Evolutionary conservation across 192 early-diverging fungal genomes (phyloP).

Genomic region (Coemansia sp.): DNA sequence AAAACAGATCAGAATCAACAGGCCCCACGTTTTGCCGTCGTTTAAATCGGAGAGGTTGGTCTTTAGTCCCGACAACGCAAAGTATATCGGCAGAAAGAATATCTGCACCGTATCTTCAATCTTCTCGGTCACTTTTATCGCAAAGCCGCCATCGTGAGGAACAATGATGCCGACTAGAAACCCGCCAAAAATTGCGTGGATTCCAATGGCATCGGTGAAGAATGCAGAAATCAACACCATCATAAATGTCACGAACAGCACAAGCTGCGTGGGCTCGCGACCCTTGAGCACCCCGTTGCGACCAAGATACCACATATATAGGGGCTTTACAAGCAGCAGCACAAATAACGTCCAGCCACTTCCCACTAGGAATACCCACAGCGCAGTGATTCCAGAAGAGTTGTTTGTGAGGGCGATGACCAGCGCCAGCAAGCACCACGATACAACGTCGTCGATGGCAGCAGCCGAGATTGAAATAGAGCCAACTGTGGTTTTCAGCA

Average conservation of each 20-base stretch:
- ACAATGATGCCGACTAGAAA: conserved; percentile 85
- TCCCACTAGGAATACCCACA: conserved; percentile 79
- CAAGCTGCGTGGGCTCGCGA: conserved; percentile 44
- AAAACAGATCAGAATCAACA: conserved; percentile 71
- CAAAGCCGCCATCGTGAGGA: conserved; percentile 86
- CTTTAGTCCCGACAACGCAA: conserved; percentile 90
- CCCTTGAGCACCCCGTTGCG: conserved; percentile 37
- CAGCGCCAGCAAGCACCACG: conserved; percentile 82
- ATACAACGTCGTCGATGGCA: conserved; percentile 81
- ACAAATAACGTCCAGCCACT: conserved; percentile 73
- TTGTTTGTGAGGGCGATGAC: conserved; percentile 87
- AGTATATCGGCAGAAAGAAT: conserved; percentile 89
- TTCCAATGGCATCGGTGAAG: conserved; percentile 83
- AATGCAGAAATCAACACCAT: conserved; percentile 71
- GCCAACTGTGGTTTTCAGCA: conserved; percentile 79
- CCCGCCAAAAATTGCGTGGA: conserved; percentile 93
- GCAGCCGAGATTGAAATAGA: conserved; percentile 82
- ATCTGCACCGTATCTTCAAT: conserved; percentile 88
- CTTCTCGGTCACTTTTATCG: conserved; percentile 85
- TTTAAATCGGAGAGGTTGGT: conserved; percentile 77
- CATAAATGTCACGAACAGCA: conserved; percentile 73
- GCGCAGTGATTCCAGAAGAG: conserved; percentile 61
- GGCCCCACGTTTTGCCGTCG: conserved; percentile 71
- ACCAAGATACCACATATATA: conserved; percentile 41
- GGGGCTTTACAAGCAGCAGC: conserved; percentile 64